Conservation (phyloP, 805 yeast genomes). For the Metschnikowia lunata region DNA sequence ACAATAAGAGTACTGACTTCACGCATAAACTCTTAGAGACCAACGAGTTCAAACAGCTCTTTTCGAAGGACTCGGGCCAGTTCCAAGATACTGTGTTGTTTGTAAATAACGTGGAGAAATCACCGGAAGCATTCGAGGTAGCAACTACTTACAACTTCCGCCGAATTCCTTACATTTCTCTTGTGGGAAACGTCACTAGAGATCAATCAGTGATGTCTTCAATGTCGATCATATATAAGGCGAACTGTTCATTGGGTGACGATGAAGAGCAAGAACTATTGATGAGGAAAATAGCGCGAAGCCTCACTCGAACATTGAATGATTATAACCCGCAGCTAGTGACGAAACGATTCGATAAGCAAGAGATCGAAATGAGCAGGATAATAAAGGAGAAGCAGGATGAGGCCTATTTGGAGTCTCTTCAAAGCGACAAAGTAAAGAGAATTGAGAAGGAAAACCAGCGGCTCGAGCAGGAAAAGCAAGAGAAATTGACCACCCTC, state of each 20-base stretch:
- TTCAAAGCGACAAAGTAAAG: slow-evolving; percentile 50
- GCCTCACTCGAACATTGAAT: slow-evolving; percentile 23
- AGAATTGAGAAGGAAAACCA: slow-evolving; percentile 39
- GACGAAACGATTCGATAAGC: slow-evolving; percentile 34
- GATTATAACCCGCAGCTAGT: slow-evolving; percentile 38
- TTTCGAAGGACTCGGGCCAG: slow-evolving; percentile 19
- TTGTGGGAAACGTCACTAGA: slow-evolving; percentile 34
- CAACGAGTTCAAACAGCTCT: slow-evolving; percentile 17
- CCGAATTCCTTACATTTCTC: slow-evolving; percentile 35
- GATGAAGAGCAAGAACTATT: slow-evolving; percentile 14
- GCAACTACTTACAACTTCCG: slow-evolving; percentile 28
- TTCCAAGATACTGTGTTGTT: slow-evolving; percentile 28
- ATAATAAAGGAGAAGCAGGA: slow-evolving; percentile 40
- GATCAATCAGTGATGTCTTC: slow-evolving; percentile 34
- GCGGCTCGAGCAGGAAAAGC: slow-evolving; percentile 7
- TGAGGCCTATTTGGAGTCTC: slow-evolving; percentile 37
- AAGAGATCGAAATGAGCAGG: slow-evolving; percentile 38
- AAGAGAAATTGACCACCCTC: slow-evolving; percentile 6
- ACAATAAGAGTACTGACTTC: slow-evolving; percentile 22
- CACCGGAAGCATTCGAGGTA: slow-evolving; percentile 37
- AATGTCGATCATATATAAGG: slow-evolving; percentile 35
- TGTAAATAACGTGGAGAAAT: slow-evolving; percentile 27
- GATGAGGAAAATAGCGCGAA: slow-evolving; percentile 20
- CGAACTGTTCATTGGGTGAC: slow-evolving; percentile 23
- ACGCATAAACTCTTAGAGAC: slow-evolving; percentile 13